Percentiles rank a stretch among this genome's conserved stretches.
Evolutionary conservation across 208 protist species (phyloP).

Genomic region (Crithidia fasciculata): DNA sequence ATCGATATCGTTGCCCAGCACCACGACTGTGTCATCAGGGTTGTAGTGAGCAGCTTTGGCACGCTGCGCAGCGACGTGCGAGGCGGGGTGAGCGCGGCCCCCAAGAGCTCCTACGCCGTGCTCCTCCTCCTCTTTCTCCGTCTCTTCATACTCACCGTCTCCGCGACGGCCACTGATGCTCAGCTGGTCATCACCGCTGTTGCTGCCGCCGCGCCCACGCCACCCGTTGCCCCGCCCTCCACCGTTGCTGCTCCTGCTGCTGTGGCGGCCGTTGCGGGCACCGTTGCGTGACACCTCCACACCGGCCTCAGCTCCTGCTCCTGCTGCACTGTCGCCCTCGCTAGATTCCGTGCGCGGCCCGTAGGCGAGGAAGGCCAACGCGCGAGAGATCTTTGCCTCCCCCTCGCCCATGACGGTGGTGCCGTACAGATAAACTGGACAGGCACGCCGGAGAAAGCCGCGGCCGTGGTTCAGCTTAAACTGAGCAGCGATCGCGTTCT

Average conservation of each 20-base stretch:
- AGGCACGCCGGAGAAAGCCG: conserved; percentile 61
- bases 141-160: too few relatives aligned
- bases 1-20: conserved; percentile 90
- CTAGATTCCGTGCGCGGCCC: conserved; percentile 4
- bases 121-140: background rate
- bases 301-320: too few relatives aligned
- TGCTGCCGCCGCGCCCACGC: too few relatives aligned
- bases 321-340: too few relatives aligned
- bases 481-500: conserved; percentile 81
- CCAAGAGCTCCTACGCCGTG: background rate
- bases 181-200: too few relatives aligned
- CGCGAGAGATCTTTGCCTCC: conserved; percentile 83
- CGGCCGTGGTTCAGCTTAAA: conserved; percentile 66
- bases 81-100: background rate
- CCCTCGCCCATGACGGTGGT: conserved; percentile 83
- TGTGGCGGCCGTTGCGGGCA: too few relatives aligned
- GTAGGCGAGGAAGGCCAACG: conserved; percentile 72
- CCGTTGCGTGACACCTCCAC: too few relatives aligned
- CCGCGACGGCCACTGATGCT: too few relatives aligned
- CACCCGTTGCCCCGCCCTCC: background rate
- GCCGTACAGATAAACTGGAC: conserved; percentile 80
- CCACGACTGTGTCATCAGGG: conserved; percentile 70
- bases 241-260: too few relatives aligned
- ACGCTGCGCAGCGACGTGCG: too few relatives aligned
- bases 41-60: conserved; percentile 30